Evolutionary conservation across 345 rosid species (phyloP), one percentile per base, ranked within the genome.

Genomic region (Eucalyptus erythrocorys): DNA sequence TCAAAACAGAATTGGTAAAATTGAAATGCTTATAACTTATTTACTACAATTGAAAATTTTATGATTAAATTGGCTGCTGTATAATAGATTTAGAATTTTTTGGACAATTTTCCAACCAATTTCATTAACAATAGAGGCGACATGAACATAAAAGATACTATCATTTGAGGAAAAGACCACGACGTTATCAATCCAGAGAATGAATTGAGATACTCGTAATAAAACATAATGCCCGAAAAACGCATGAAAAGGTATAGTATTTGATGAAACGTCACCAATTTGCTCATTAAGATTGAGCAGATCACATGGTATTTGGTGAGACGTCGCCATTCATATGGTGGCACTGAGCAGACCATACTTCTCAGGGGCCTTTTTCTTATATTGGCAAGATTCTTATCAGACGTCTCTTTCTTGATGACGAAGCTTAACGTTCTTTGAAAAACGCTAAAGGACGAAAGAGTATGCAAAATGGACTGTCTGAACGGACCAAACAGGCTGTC

Each of bases 61-160:
- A 17, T 3, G 13, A 34, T 4, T 34, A 10, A 71, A 71, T 34
- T 71, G 43, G 2, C 6, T 8, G 1, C 0, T 5, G 2, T 32
- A 5, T 2, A 15, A 32, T 66, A 7, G 0, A 66, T 66, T 66
- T n/a, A 32, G 0, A 17, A 8, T 1, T 15, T 66, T 66, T 66
- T 15, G 10, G 11, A 17, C 3, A 66, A 0, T 66, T 32, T 66
- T 66, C 0, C 2, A 3, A 0, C 13, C 61, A 55, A 55, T 26
- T 55, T 55, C 66, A 26, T 26, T 26, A 59, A 59, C 4, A 16
- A 30, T 34, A 19, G 1, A 71, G 14, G 40, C 0, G 1, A 71
- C 21, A 71, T 10, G 81, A 34, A 17, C 4, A 37, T 37, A 13
- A 37, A 34, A 19, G 45, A 34, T 34, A 17, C 17, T 17, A 71